These are phyloP conservation scores for Taphrina pruni DNA, from an alignment of 1,139 yeast genomes.

Conservation along the genomic window DNA sequence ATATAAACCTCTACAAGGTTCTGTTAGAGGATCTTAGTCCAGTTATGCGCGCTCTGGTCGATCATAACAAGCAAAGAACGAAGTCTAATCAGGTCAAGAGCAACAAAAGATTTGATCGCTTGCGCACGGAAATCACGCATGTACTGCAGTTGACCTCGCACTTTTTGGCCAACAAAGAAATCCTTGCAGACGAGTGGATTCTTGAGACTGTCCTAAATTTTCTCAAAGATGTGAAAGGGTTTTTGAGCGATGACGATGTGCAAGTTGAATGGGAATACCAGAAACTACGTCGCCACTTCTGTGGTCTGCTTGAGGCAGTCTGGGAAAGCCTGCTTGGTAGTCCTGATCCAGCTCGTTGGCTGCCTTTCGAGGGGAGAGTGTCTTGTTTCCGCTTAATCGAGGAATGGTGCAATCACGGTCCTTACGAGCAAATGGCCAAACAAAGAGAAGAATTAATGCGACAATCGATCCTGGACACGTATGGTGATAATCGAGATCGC, in stretches of 20 bases:
- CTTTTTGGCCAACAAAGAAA: constrained; percentile 60
- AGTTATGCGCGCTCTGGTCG: constrained; percentile 63
- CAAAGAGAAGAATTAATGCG: constrained; percentile 72
- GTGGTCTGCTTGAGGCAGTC: constrained; percentile 74
- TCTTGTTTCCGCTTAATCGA: constrained; percentile 80
- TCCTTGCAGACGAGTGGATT: constrained; percentile 72
- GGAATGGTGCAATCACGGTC: constrained; percentile 96
- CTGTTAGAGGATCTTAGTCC: constrained; percentile 78
- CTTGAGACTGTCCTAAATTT: constrained; percentile 68
- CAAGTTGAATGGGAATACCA: constrained; percentile 78
- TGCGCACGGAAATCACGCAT: constrained; percentile 79
- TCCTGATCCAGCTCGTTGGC: constrained; percentile 60
- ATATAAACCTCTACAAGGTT: constrained; percentile 84
- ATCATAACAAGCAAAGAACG: constrained; percentile 50
- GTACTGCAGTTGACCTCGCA: constrained; percentile 73
- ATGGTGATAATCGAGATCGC: constrained; percentile 51
- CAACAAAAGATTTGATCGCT: constrained; percentile 56
- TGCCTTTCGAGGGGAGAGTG: constrained; percentile 84
- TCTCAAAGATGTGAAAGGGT: constrained; percentile 67
- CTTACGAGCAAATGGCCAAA: constrained; percentile 62
- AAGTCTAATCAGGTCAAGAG: constrained; percentile 45
- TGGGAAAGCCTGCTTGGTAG: constrained; percentile 60
- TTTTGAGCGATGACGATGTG: constrained; percentile 63
- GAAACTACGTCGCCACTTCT: constrained; percentile 76
- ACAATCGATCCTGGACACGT: constrained; percentile 48